Conservation (phyloP, 106 monocot species). For the Agapanthus africanus region DNA sequence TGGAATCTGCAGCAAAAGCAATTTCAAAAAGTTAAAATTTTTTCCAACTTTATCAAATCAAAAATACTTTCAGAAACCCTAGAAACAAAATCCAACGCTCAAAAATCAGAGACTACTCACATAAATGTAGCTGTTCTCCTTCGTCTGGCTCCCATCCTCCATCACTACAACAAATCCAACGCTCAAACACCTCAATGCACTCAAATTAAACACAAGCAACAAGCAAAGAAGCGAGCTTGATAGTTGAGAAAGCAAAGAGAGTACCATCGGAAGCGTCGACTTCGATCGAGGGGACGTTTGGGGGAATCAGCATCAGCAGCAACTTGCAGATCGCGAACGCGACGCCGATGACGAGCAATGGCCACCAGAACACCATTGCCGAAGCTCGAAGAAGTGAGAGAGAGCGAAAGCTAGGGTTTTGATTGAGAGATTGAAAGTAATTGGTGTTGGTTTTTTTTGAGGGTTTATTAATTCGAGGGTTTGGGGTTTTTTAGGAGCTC, state of each 20-base stretch:
- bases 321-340: conserved; percentile 73
- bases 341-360: conserved; percentile 59
- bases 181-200: not conserved
- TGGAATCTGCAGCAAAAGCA: conserved; percentile 52
- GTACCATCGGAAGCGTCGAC: conserved; percentile 96
- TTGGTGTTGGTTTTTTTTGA: no score
- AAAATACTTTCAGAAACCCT: not conserved
- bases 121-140: conserved; percentile 96
- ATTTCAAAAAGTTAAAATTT: not conserved
- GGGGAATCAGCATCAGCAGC: conserved; percentile 89
- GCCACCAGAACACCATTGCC: conserved; percentile 88
- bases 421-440: not conserved
- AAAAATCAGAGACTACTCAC: conserved; percentile 41
- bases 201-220: conserved; percentile 4
- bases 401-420: not conserved
- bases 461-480: no score
- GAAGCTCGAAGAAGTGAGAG: not conserved
- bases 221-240: not conserved
- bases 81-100: conserved; percentile 4
- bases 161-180: conserved; percentile 28
- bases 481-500: no score
- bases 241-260: not conserved
- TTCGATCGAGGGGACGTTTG: conserved; percentile 92
- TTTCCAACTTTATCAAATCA: not conserved
- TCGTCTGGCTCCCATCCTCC: conserved; percentile 68